phyloP scores from a whole-genome alignment of 305 asterid genomes.

The Plantago coronopus region DNA sequence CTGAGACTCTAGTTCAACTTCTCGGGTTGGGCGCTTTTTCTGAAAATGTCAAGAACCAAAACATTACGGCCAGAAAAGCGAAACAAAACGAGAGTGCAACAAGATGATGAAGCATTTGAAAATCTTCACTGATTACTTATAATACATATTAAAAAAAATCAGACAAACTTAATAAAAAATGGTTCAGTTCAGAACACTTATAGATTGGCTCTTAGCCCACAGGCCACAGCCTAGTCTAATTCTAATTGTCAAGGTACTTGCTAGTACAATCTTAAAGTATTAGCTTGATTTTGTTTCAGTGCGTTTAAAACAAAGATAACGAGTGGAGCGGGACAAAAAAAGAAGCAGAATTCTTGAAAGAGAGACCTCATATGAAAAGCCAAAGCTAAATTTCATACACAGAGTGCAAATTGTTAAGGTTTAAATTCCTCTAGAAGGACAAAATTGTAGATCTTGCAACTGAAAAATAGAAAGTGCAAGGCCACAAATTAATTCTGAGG shows the following conservation, averaged over 20 bases:
- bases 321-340: not conserved
- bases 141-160: no score
- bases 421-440: not conserved
- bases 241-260: not conserved
- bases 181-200: no score
- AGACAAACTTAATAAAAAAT: no score
- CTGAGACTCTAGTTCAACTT: slow-evolving; percentile 67
- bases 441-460: no score
- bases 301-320: not conserved
- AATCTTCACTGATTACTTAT: no score
- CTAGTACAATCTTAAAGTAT: not conserved
- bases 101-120: no score
- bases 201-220: not conserved
- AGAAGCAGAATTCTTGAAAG: not conserved
- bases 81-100: no score
- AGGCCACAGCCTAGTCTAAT: not conserved
- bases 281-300: not conserved
- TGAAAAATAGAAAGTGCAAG: no score
- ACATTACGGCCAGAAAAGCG: no score
- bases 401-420: not conserved
- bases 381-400: not conserved
- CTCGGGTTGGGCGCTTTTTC: slow-evolving; percentile 50
- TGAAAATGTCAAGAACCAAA: slow-evolving; percentile 19
- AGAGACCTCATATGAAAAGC: not conserved
- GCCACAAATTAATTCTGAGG: no score